Evolutionary conservation across 2,329 filamentous ascomycete genomes (phyloP), one percentile per base, ranked within the genome.

Genomic region (Chrysosporium keratinophilum): DNA sequence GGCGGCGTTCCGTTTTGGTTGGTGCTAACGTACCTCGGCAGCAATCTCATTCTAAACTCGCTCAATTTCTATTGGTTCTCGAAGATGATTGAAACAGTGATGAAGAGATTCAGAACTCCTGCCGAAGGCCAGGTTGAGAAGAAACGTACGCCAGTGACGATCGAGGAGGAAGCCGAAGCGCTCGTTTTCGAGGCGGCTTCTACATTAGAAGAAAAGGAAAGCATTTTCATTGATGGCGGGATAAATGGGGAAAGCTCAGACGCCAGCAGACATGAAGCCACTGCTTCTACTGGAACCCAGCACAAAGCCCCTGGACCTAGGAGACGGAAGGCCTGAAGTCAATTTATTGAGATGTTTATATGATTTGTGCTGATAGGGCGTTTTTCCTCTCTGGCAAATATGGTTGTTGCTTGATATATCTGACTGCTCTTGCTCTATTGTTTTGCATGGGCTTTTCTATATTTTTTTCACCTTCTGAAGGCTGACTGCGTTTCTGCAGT

Each of bases 1-100:
- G 61, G 43, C 12, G 67, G 69, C 12, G 64, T 82, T 1, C 81
- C 81, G 0, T 64, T 77, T 2, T 84, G 81, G 81, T 68, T 84
- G 37, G 75, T 76, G 0, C 60, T 68, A n/a, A 75, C 75, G 17
- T 84, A 84, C 62, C 69, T 84, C 19, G 69, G 70, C 6, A 75
- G 76, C 17, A 84, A 84, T 60, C 45, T 83, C 31, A 71, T 76
- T n/a, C 73, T 84, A 50, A 84, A 83, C 62, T 71, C 73, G 20
- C 65, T 84, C 53, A 84, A 84, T 62, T 78, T 79, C 65, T 83
- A 77, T 68, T 84, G 81, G 81, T 84, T 84, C 64, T 73, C 74
- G 56, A 82, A 83, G 71, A 84, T 84, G 81, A 78, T 84, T 46
- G 76, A 79, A 61, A 80, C 81, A 9, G 78, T 84, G 20, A 69